Evolutionary conservation across 2,329 filamentous ascomycete species (phyloP), one percentile per base, ranked within the genome.

Genomic region (Onygenales sp.): DNA sequence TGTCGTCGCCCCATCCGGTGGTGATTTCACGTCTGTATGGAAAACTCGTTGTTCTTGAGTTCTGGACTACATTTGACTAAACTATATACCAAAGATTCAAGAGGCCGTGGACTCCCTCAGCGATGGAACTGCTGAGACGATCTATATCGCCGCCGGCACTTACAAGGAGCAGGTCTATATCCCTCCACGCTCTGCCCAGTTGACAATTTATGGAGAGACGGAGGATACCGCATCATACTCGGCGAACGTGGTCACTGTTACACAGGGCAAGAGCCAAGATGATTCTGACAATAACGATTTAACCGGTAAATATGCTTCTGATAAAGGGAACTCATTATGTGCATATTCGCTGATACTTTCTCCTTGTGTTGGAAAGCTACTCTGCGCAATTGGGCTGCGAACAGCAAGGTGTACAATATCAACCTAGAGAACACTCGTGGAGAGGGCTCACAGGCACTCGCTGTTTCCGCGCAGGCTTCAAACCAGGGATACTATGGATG

Each of bases 91-190:
- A 27, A 42, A 69, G 68, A 69, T 85, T 43, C 78, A 82, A 61
- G 66, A 74, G 21, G 82, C 82, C 9, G 75, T 85, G 53, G 63
- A 80, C 61, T 75, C 80, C 3, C 74, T 84, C 8, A 41, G 11
- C 38, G 78, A 75, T 7, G 76, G 74, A 0, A 69, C 71, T 1
- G 72, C 74, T 5, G 78, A 81, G 54, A 78, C 76, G 63, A 81
- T 85, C 66, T 85, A 84, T 69, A 77, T 85, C 66, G 63, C 77
- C 59, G 66, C 75, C 17, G 80, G 81, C 13, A 81, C 78, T 31
- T 83, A 84, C 72, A 69, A 66, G 2, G 80, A 83, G 63, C 80
- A 83, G 60, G 78, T 83, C 43, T 75, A 73, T 58, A 70, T 84
- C 41, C 63, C 72, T 2, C 56, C 65, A 0, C 72, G 76, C 50